phyloP scores from a whole-genome alignment of 441 rosid species.

The Syzygium syzygioides region DNA sequence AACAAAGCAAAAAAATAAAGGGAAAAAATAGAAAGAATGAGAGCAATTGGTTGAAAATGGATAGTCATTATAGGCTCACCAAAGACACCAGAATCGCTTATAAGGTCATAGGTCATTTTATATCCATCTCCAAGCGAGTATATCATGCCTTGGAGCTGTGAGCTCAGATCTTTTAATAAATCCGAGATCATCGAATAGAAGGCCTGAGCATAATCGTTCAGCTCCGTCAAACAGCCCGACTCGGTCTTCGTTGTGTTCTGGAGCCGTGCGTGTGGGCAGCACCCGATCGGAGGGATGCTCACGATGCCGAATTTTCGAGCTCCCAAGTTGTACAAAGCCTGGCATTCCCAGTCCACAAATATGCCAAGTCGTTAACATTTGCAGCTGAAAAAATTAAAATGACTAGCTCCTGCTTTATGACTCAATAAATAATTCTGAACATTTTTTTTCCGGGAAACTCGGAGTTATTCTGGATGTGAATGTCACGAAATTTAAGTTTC shows the following conservation, averaged over 20 bases:
- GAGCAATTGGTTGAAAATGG: neutral
- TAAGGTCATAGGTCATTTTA: neutral
- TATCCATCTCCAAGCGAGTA: neutral
- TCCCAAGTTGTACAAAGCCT: neutral
- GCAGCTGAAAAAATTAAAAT: neutral
- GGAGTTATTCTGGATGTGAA: neutral
- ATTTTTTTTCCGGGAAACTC: neutral
- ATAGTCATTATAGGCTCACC: neutral
- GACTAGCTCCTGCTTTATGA: neutral
- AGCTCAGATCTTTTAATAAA: neutral
- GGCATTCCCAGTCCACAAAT: neutral
- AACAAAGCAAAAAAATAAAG: too few species aligned
- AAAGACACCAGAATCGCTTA: neutral
- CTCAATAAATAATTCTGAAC: neutral
- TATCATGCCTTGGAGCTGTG: neutral
- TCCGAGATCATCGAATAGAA: neutral
- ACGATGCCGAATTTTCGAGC: conserved; percentile 1
- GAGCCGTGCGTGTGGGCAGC: neutral
- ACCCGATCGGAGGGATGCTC: neutral
- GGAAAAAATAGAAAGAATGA: neutral
- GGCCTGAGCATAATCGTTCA: neutral
- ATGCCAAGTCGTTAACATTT: neutral
- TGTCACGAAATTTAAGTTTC: neutral
- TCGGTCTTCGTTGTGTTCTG: neutral
- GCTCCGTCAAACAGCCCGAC: neutral